Conservation (phyloP, 139 green algal species). For the Pycnococcus provasolii region DNA sequence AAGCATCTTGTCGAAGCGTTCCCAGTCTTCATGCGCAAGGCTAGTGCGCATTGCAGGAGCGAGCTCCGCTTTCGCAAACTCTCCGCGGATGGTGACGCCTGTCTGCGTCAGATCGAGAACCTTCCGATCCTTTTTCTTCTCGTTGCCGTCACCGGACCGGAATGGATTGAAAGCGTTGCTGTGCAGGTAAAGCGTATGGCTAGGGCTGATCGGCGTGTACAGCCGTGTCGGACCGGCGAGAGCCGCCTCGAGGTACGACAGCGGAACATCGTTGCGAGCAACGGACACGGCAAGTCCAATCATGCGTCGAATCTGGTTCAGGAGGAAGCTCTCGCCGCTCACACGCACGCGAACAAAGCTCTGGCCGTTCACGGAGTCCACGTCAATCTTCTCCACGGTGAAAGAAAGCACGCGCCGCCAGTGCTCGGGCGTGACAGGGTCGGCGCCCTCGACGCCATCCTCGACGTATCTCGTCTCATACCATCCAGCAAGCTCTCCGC, state of each 20-base stretch:
- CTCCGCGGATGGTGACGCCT: no score
- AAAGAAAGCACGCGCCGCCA: not conserved
- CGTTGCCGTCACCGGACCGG: no score
- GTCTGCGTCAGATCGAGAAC: no score
- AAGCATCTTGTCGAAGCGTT: no score
- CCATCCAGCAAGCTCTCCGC: no score
- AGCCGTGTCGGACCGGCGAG: not conserved
- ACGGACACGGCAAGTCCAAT: slow-evolving; percentile 13
- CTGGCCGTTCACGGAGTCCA: not conserved
- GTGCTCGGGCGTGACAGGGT: not conserved
- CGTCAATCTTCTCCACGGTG: not conserved
- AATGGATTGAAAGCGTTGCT: no score
- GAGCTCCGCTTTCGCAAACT: no score
- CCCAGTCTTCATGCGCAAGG: no score
- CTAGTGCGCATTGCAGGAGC: no score
- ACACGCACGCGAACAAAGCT: slow-evolving; percentile 16
- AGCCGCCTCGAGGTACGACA: not conserved
- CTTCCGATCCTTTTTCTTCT: no score
- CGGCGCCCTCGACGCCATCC: not conserved
- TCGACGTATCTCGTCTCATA: not conserved
- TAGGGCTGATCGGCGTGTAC: slow-evolving; percentile 1
- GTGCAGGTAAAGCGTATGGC: slow-evolving; percentile 10
- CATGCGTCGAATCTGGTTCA: slow-evolving; percentile 24
- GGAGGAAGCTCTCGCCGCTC: slow-evolving; percentile 10
- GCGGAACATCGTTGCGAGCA: not conserved